phyloP scores from a whole-genome alignment of 1,139 yeast species.

The Pneumocystis wakefieldiae region DNA sequence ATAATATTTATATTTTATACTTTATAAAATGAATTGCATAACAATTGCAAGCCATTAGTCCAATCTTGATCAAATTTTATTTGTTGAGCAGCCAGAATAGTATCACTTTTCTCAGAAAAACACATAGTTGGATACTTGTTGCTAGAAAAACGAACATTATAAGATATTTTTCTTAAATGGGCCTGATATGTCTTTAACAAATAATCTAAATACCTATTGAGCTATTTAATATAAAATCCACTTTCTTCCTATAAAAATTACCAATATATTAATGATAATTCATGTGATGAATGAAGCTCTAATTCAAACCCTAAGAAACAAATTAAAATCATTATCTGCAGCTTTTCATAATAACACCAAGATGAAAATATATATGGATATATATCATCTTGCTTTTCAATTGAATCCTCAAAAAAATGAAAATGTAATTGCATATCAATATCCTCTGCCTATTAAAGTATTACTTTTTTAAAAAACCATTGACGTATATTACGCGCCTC shows the following conservation, averaged over 20 bases:
- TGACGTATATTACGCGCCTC: neutral
- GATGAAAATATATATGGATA: conserved; percentile 37
- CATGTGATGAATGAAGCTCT: conserved; percentile 60
- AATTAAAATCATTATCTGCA: conserved; percentile 57
- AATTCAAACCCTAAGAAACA: conserved; percentile 61
- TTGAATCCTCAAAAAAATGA: conserved; percentile 1
- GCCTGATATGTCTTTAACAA: conserved; percentile 1
- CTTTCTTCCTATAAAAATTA: conserved; percentile 21
- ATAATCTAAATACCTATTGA: conserved; percentile 3
- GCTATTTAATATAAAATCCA: neutral
- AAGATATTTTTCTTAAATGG: neutral
- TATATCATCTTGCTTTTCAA: conserved; percentile 9
- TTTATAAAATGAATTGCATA: neutral
- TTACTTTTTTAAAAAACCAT: neutral
- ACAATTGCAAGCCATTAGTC: neutral
- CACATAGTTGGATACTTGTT: neutral
- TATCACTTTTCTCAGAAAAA: neutral
- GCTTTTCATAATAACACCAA: conserved; percentile 51
- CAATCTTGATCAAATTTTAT: neutral
- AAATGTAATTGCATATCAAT: conserved; percentile 3
- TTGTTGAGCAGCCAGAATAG: neutral
- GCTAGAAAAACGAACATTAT: neutral
- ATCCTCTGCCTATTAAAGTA: conserved; percentile 2
- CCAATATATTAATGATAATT: conserved; percentile 55
- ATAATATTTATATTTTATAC: neutral